Conservation (phyloP, 2,329 filamentous ascomycete genomes). For the Paecilomyces sp. region DNA sequence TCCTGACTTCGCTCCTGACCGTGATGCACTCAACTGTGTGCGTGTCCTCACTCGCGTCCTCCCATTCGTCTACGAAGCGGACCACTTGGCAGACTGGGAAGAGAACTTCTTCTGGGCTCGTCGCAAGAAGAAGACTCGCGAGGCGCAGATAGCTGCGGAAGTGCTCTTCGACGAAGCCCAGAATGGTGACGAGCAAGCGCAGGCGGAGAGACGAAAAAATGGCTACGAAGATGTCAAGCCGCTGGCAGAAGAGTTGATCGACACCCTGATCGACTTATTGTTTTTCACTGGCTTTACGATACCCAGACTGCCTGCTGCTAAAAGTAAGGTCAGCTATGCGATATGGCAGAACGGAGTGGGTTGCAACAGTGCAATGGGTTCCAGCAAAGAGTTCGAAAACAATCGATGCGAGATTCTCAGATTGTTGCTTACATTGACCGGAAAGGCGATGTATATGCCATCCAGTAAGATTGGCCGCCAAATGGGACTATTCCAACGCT, state of each 20-base stretch:
- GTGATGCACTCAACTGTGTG: slow-evolving; percentile 91
- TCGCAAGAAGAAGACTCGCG: slow-evolving; percentile 64
- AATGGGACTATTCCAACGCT: slow-evolving; percentile 4
- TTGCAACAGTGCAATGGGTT: slow-evolving; percentile 80
- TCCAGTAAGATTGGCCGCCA: slow-evolving; percentile 45
- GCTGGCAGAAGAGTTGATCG: slow-evolving; percentile 84
- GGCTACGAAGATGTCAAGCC: slow-evolving; percentile 79
- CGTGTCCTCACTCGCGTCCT: slow-evolving; percentile 82
- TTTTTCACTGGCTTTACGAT: slow-evolving; percentile 91
- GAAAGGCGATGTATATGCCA: slow-evolving; percentile 90
- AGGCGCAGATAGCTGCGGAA: slow-evolving; percentile 60
- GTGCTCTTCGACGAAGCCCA: slow-evolving; percentile 76
- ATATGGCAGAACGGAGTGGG: slow-evolving; percentile 99
- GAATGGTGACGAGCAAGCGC: slow-evolving; percentile 45
- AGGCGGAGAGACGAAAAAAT: slow-evolving; percentile 38
- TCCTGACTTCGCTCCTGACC: slow-evolving; percentile 70
- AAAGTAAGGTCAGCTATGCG: slow-evolving; percentile 77
- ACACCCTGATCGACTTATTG: slow-evolving; percentile 78
- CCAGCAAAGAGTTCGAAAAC: slow-evolving; percentile 86
- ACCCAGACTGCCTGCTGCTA: slow-evolving; percentile 62
- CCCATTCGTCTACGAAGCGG: slow-evolving; percentile 86
- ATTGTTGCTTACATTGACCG: slow-evolving; percentile 74
- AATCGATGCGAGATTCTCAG: slow-evolving; percentile 87
- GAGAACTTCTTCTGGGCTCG: slow-evolving; percentile 86
- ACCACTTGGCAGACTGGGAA: slow-evolving; percentile 77